Conservation (phyloP, 345 rosid species). For the Hevea brasiliensis region DNA sequence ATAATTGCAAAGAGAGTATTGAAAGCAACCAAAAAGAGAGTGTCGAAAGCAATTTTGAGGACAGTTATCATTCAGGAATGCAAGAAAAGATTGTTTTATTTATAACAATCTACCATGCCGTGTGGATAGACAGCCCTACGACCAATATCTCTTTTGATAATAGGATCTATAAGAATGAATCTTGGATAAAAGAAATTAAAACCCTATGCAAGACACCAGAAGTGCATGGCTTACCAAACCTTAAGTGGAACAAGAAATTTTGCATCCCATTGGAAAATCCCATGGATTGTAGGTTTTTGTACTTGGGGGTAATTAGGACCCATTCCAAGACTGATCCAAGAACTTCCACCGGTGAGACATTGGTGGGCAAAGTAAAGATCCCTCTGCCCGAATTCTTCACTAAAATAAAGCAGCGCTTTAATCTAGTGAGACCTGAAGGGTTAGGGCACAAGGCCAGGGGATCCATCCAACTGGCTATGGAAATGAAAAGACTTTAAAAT, state of each 20-base stretch:
- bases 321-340: conserved; percentile 10
- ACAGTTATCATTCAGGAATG: not conserved
- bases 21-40: not conserved
- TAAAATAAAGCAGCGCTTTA: not conserved
- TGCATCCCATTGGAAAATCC: not conserved
- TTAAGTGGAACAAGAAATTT: conserved; percentile 7
- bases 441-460: conserved; percentile 3
- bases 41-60: not conserved
- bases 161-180: not conserved
- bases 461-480: conserved; percentile 5
- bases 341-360: not conserved
- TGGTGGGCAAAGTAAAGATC: conserved; percentile 18
- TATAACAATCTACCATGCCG: conserved; percentile 7
- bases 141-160: not conserved
- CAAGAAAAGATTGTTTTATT: not conserved
- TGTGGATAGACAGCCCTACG: conserved; percentile 6
- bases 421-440: conserved; percentile 4
- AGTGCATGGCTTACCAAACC: not conserved
- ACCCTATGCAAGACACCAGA: not conserved
- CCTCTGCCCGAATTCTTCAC: not conserved
- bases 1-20: not conserved
- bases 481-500: not conserved
- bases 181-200: conserved; percentile 11
- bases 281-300: not conserved
- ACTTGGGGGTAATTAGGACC: conserved; percentile 13